Evolutionary conservation across 108 stramenopile species (phyloP).

Genomic region (Conticribra guillardii): DNA sequence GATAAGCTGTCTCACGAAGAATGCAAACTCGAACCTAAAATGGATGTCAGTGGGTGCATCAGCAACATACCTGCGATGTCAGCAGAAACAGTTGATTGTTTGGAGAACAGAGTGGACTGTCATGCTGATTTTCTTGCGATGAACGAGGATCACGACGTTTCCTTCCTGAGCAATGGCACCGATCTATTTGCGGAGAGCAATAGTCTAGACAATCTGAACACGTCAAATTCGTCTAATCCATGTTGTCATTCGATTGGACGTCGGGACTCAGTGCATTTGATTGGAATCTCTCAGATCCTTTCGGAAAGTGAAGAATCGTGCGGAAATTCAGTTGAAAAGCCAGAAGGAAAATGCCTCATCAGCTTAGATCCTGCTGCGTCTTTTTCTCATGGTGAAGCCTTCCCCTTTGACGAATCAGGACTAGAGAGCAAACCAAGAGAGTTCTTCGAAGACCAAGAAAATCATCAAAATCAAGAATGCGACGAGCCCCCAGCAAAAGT

Average conservation of each 20-base stretch:
- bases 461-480: background rate
- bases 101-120: background rate
- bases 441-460: background rate
- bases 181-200: background rate
- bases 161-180: background rate
- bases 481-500: background rate
- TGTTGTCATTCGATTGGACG: no score
- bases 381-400: background rate
- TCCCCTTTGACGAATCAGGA: background rate
- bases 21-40: background rate
- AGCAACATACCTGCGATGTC: background rate
- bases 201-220: background rate
- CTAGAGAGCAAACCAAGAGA: background rate
- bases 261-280: background rate
- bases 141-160: background rate
- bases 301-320: conserved; percentile 11
- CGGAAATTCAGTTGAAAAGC: no score
- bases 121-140: no score
- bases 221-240: background rate
- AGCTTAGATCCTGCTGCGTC: no score
- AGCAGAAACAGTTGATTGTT: background rate
- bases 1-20: no score
- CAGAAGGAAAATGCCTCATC: no score
- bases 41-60: background rate
- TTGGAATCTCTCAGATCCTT: background rate